These are phyloP conservation scores for Mimosa bimucronata DNA, from an alignment of 306 rosid genomes.

Conservation along the genomic window DNA sequence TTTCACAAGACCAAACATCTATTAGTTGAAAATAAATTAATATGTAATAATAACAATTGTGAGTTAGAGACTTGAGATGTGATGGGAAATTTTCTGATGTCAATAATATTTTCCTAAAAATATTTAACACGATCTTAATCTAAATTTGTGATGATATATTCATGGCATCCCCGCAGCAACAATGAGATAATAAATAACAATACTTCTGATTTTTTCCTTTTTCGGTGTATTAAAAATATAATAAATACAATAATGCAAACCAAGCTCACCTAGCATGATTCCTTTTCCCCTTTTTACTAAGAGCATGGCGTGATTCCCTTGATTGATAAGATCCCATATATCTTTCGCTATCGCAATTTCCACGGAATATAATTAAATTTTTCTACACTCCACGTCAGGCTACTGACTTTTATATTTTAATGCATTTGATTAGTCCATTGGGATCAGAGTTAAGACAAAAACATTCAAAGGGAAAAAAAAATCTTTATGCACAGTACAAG, in stretches of 20 bases:
- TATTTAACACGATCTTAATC: background rate
- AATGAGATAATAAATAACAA: background rate
- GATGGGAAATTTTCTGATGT: background rate
- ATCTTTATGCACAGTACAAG: no score
- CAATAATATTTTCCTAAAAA: background rate
- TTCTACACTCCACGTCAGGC: conserved; percentile 16
- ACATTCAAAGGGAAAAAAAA: background rate
- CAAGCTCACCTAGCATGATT: background rate
- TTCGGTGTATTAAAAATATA: no score
- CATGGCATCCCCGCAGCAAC: background rate
- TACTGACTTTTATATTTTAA: background rate
- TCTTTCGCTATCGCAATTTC: background rate
- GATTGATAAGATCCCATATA: background rate
- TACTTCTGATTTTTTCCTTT: no score
- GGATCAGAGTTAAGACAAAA: background rate
- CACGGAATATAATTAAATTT: background rate
- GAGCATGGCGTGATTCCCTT: background rate
- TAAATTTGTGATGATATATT: background rate
- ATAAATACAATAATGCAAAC: no score
- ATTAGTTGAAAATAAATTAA: no score
- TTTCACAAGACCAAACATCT: no score
- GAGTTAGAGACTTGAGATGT: no score
- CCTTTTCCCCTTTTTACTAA: background rate
- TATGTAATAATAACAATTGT: no score
- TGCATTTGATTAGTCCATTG: conserved; percentile 6